Percentiles rank a stretch among this genome's conserved stretches.
phyloP scores from a whole-genome alignment of 1,284 basidiomycete species.

The Sporisorium graminicola region DNA sequence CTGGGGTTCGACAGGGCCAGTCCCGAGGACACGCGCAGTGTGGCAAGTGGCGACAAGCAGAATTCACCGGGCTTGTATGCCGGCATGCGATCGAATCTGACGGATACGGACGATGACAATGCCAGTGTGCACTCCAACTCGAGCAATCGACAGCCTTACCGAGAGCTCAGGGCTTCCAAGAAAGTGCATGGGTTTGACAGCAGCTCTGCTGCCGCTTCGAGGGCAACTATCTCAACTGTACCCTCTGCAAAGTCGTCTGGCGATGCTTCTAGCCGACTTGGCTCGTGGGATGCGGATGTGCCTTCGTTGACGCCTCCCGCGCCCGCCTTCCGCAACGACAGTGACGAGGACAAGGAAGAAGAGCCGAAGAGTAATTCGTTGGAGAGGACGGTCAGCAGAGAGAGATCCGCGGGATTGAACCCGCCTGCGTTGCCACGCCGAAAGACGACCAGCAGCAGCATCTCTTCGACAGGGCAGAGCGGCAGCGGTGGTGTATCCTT shows the following conservation, averaged over 20 bases:
- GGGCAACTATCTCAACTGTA: constrained; percentile 2
- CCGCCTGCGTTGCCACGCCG: constrained; percentile 27
- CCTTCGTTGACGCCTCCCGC: constrained; percentile 47
- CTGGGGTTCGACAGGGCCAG: constrained; percentile 48
- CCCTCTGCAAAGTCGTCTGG: constrained; percentile 6
- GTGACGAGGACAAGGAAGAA: constrained; percentile 16
- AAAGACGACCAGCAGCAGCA: constrained; percentile 38
- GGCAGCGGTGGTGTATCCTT: constrained; percentile 38
- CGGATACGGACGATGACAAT: constrained; percentile 48
- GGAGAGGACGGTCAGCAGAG: constrained; percentile 29
- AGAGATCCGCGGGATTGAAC: neutral
- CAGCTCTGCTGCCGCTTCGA: constrained; percentile 12
- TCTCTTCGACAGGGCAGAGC: constrained; percentile 31
- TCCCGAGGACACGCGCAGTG: constrained; percentile 32
- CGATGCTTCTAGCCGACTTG: constrained; percentile 17
- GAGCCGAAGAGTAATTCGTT: constrained; percentile 23
- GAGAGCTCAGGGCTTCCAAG: constrained; percentile 41
- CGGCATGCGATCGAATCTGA: constrained; percentile 21
- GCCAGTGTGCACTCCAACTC: constrained; percentile 46
- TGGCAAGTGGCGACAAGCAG: constrained; percentile 11
- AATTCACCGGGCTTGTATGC: constrained; percentile 12
- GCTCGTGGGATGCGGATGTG: constrained; percentile 44
- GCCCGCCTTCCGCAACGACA: constrained; percentile 36
- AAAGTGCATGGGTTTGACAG: constrained; percentile 38
- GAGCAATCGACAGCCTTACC: constrained; percentile 42